Evolutionary conservation across 148 eudicot genomes (phyloP).

Genomic region (Hydrangea macrophylla): DNA sequence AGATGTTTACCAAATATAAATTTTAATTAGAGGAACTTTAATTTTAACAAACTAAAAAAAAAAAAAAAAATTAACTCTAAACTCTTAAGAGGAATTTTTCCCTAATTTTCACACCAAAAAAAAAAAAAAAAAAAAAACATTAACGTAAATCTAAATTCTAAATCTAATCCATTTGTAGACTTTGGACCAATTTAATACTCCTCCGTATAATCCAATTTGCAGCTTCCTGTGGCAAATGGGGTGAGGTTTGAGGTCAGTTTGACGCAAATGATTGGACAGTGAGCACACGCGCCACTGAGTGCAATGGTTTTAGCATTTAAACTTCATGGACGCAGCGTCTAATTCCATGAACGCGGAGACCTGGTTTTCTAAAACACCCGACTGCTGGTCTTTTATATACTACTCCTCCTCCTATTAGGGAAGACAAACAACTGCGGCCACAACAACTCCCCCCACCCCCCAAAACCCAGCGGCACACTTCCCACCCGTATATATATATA

Average conservation of each 20-base stretch:
- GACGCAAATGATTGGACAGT: background rate
- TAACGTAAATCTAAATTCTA: no score
- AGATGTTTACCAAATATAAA: no score
- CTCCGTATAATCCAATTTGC: no score
- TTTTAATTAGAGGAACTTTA: no score
- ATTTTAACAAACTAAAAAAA: no score
- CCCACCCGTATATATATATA: background rate
- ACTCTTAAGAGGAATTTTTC: no score
- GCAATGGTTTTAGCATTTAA: background rate
- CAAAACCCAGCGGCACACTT: constrained; percentile 33
- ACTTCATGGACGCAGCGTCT: constrained; percentile 15
- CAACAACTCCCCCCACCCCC: background rate
- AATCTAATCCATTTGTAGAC: no score
- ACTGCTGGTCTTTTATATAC: constrained; percentile 22
- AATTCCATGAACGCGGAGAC: constrained; percentile 26
- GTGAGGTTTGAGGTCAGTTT: background rate
- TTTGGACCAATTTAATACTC: no score
- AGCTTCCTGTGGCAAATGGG: background rate
- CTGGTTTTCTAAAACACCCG: constrained; percentile 24
- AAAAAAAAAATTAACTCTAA: no score
- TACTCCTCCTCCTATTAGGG: no score
- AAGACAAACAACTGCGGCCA: constrained; percentile 46
- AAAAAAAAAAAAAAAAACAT: no score
- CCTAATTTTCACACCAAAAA: no score
- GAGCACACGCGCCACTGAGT: constrained; percentile 4